Evolutionary conservation across 345 rosid species (phyloP).

Genomic region (Heritiera fomes): DNA sequence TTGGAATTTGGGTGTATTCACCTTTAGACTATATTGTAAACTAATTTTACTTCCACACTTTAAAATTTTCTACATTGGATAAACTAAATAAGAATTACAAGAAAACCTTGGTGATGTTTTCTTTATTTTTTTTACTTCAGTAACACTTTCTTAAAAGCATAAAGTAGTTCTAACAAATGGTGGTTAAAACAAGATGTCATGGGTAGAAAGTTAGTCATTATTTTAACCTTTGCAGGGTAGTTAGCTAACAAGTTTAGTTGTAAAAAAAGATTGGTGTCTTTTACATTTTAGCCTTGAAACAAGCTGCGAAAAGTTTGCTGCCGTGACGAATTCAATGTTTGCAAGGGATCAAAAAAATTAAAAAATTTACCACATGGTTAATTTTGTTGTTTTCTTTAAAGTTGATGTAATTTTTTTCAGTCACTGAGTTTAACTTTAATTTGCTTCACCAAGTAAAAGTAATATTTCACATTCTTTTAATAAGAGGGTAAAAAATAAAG

Average conservation of each 20-base stretch:
- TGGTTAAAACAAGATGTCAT: constrained; percentile 15
- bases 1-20: background rate
- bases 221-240: background rate
- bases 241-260: constrained; percentile 3
- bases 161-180: background rate
- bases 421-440: background rate
- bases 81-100: background rate
- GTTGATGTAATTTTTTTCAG: background rate
- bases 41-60: background rate
- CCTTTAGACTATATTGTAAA: background rate
- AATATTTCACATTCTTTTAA: background rate
- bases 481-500: background rate
- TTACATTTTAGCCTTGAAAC: background rate
- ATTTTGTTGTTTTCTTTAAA: constrained; percentile 10
- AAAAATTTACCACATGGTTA: background rate
- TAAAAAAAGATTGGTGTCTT: background rate
- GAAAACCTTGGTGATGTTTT: background rate
- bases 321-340: background rate
- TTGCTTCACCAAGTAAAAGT: background rate
- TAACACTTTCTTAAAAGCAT: background rate
- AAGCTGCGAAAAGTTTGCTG: background rate
- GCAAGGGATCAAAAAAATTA: constrained; percentile 5
- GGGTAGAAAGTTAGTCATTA: background rate
- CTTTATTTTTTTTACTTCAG: background rate
- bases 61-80: constrained; percentile 11